A percentile compares a stretch with the other conserved stretches of the same genome.
These are phyloP conservation scores for Emiliania huxleyi DNA, from an alignment of 78 protist species.

Conservation along the genomic window DNA sequence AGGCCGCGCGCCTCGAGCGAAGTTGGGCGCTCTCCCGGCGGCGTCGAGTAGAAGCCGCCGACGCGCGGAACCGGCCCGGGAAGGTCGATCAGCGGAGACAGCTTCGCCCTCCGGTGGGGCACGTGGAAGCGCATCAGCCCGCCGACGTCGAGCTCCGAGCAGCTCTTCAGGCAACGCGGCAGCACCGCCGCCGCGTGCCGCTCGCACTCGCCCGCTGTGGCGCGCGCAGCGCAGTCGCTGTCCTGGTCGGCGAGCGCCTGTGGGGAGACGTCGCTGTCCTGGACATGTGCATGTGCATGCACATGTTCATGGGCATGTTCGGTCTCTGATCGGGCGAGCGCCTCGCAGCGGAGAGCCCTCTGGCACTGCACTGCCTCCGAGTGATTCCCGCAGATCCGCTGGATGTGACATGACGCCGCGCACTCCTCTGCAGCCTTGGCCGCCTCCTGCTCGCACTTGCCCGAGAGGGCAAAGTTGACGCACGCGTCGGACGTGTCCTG, in stretches of 20 bases:
- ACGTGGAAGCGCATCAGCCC: slow-evolving; percentile 9
- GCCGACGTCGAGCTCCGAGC: background rate
- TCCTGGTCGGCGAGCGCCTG: background rate
- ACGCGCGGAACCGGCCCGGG: background rate
- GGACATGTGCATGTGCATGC: too few relatives aligned
- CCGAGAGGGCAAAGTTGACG: background rate
- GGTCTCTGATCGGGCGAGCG: too few relatives aligned
- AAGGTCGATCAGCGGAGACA: background rate
- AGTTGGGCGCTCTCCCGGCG: background rate
- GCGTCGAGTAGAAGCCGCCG: slow-evolving; percentile 8
- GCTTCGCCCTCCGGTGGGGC: background rate
- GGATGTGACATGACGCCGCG: slow-evolving; percentile 16
- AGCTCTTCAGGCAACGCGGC: background rate
- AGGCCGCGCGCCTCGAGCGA: background rate
- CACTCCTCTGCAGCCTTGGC: background rate
- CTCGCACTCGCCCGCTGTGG: background rate
- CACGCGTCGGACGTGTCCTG: background rate
- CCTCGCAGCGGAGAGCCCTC: slow-evolving; percentile 24
- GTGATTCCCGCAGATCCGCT: slow-evolving; percentile 13
- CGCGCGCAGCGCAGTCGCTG: background rate
- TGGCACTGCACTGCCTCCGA: background rate
- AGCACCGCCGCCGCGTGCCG: background rate
- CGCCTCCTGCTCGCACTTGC: background rate
- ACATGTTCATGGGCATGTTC: too few relatives aligned
- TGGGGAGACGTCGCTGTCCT: background rate